These are phyloP conservation scores for Knufia fluminis DNA, from an alignment of 2,329 filamentous ascomycete species.

Conservation along the genomic window DNA sequence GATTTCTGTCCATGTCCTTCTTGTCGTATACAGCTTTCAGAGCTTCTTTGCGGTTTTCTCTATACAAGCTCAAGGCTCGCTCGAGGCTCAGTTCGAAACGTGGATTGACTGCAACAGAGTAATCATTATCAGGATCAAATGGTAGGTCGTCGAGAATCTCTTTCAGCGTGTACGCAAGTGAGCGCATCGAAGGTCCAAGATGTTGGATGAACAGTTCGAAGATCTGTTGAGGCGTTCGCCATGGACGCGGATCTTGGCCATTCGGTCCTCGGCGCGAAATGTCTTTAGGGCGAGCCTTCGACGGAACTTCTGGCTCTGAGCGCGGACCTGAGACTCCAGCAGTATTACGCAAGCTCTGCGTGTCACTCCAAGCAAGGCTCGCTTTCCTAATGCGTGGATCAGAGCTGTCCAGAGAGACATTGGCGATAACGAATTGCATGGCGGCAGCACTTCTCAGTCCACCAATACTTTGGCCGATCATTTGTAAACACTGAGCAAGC, in stretches of 20 bases:
- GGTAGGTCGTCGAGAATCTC: conserved; percentile 82
- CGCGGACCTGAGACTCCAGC: neutral
- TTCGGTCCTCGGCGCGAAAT: neutral
- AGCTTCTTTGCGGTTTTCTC: conserved; percentile 63
- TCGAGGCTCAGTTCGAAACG: conserved; percentile 71
- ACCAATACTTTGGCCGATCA: conserved; percentile 77
- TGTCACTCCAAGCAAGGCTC: neutral
- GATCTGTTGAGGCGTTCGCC: conserved; percentile 65
- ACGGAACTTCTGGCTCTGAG: neutral
- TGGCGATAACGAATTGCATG: conserved; percentile 77
- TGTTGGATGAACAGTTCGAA: conserved; percentile 84
- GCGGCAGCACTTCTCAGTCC: conserved; percentile 81
- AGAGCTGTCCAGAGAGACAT: conserved; percentile 41
- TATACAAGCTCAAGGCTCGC: conserved; percentile 73
- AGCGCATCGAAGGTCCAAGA: conserved; percentile 91
- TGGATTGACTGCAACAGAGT: conserved; percentile 64
- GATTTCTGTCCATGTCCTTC: conserved; percentile 60
- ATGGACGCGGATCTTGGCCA: conserved; percentile 19
- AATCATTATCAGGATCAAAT: conserved; percentile 60
- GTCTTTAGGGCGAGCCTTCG: neutral
- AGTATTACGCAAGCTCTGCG: neutral
- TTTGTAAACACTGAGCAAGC: conserved; percentile 75
- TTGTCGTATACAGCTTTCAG: conserved; percentile 70
- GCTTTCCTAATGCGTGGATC: neutral
- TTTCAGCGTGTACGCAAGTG: conserved; percentile 80